Conservation (phyloP, 225 moss, liverwort and hornwort species). For the Lunularia cruciata region DNA sequence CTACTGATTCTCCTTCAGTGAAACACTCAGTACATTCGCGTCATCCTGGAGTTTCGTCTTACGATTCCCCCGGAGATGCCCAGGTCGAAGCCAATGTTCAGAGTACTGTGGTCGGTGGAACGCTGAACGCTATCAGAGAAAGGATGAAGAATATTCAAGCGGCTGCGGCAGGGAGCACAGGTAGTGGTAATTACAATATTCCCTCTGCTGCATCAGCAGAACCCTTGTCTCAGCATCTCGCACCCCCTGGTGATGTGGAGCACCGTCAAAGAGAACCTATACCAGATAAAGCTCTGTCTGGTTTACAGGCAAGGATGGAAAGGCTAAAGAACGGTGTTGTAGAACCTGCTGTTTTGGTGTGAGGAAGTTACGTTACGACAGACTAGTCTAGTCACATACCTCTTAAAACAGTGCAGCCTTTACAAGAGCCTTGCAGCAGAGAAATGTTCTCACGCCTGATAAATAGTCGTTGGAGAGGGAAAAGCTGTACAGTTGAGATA, state of each 20-base stretch:
- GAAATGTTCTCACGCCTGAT: constrained; percentile 4
- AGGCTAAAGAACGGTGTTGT: constrained; percentile 75
- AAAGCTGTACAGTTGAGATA: constrained; percentile 22
- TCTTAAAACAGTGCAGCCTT: constrained; percentile 1
- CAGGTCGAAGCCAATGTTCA: constrained; percentile 51
- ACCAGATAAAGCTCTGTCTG: constrained; percentile 82
- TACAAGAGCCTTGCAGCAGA: background rate
- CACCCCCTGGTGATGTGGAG: constrained; percentile 16
- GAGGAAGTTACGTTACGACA: constrained; percentile 1
- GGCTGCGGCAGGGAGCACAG: constrained; percentile 66
- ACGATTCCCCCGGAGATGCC: constrained; percentile 6
- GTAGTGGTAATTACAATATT: constrained; percentile 12
- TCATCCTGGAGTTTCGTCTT: constrained; percentile 33
- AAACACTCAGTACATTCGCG: constrained; percentile 25
- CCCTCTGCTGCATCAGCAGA: constrained; percentile 29
- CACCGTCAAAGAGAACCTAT: constrained; percentile 27
- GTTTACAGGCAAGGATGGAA: constrained; percentile 94
- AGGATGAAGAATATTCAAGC: constrained; percentile 99
- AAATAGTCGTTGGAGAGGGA: constrained; percentile 9
- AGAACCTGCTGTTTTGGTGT: constrained; percentile 37
- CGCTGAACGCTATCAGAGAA: constrained; percentile 90
- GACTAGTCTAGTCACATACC: constrained; percentile 10
- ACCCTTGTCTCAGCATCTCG: constrained; percentile 26
- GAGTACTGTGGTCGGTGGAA: constrained; percentile 59
- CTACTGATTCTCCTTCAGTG: constrained; percentile 26